Percentiles rank a stretch among this genome's conserved stretches.
These are phyloP conservation scores for Aspergillus baeticus DNA, from an alignment of 495 filamentous ascomycete genomes.

Conservation along the genomic window DNA sequence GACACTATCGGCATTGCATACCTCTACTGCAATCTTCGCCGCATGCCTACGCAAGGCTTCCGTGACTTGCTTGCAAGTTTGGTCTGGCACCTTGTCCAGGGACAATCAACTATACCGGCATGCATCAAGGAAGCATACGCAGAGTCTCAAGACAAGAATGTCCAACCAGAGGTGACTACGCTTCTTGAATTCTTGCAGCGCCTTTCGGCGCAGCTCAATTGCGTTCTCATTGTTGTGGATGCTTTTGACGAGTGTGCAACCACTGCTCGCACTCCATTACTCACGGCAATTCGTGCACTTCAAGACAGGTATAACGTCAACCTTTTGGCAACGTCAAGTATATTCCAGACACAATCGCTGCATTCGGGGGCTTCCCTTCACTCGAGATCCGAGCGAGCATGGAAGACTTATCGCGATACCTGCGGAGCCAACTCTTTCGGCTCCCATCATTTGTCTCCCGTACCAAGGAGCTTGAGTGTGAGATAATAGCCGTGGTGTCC, in stretches of 20 bases:
- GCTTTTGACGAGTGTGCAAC: slow-evolving; percentile 34
- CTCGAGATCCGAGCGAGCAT: slow-evolving; percentile 27
- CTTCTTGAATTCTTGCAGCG: slow-evolving; percentile 27
- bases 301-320: slow-evolving; percentile 2
- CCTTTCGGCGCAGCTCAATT: slow-evolving; percentile 22
- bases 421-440: slow-evolving; percentile 19
- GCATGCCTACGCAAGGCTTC: slow-evolving; percentile 16
- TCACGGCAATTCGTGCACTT: slow-evolving; percentile 18
- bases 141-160: slow-evolving; percentile 13
- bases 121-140: slow-evolving; percentile 26
- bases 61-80: slow-evolving; percentile 10
- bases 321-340: slow-evolving; percentile 29
- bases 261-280: slow-evolving; percentile 6
- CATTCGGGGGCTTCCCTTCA: slow-evolving; percentile 10
- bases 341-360: slow-evolving; percentile 15
- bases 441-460: slow-evolving; percentile 22
- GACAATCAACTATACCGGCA: slow-evolving; percentile 17
- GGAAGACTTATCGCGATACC: slow-evolving; percentile 30
- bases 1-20: slow-evolving; percentile 33
- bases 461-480: slow-evolving; percentile 23
- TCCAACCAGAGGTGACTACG: slow-evolving; percentile 31
- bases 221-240: slow-evolving; percentile 41
- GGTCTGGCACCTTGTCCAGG: slow-evolving; percentile 21
- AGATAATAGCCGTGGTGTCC: slow-evolving; percentile 29
- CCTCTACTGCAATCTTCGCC: slow-evolving; percentile 34